phyloP scores from a whole-genome alignment of 176 grass and related monocot genomes.

The Oryza longistaminata region DNA sequence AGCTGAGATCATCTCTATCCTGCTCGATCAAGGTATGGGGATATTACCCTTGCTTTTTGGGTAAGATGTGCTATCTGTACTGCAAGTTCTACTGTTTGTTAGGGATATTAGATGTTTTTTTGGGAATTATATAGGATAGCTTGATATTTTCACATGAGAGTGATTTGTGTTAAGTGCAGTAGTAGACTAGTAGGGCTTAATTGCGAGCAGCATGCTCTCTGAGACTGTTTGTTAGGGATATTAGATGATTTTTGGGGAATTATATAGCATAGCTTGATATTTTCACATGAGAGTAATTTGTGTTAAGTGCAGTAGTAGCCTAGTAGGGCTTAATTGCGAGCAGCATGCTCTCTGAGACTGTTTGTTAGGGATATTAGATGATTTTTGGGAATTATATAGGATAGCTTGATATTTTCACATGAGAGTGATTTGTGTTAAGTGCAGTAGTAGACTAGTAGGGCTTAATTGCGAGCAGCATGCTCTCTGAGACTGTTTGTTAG shows the following conservation, averaged over 20 bases:
- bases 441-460: background rate
- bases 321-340: background rate
- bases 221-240: background rate
- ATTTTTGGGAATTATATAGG: background rate
- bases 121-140: background rate
- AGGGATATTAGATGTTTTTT: background rate
- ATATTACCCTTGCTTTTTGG: background rate
- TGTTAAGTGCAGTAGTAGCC: background rate
- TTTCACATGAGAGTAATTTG: background rate
- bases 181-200: background rate
- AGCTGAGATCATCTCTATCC: constrained; percentile 58
- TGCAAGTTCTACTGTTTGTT: background rate
- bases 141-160: background rate
- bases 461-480: background rate
- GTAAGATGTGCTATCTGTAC: constrained; percentile 14
- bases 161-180: constrained; percentile 2
- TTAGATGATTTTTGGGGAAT: too few species aligned
- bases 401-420: background rate
- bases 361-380: background rate
- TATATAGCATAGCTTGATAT: background rate
- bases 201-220: background rate
- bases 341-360: background rate
- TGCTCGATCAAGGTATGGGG: constrained; percentile 65
- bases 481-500: background rate
- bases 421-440: background rate